phyloP scores from a whole-genome alignment of 305 asterid genomes.

The Fraxinus platypoda region DNA sequence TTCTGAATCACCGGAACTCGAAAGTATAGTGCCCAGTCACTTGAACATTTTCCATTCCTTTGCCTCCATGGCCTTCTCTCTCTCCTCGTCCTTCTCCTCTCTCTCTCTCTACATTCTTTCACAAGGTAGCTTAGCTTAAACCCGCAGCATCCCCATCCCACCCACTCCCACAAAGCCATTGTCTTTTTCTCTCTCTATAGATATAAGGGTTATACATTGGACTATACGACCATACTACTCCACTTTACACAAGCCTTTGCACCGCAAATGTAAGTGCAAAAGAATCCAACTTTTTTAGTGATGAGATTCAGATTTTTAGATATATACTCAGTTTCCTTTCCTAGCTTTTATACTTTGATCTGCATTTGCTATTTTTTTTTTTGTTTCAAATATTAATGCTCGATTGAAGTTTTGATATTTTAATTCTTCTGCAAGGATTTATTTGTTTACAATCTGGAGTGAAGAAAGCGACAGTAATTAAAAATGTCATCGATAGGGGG shows the following conservation, averaged over 20 bases:
- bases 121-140: conserved; percentile 55
- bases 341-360: not conserved
- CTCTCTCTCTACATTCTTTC: conserved; percentile 30
- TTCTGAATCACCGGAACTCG: not conserved
- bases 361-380: not conserved
- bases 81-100: not conserved
- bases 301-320: not conserved
- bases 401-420: conserved; percentile 1
- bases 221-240: not conserved
- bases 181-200: conserved; percentile 21
- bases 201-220: conserved; percentile 44
- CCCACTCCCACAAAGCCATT: conserved; percentile 10
- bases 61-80: conserved; percentile 26
- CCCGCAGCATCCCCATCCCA: conserved; percentile 29
- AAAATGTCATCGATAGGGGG: conserved; percentile 77
- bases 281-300: conserved; percentile 5
- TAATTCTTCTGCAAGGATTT: conserved; percentile 17
- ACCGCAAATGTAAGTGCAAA: conserved; percentile 8
- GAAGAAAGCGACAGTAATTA: conserved; percentile 22
- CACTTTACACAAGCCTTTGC: not conserved
- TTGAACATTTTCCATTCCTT: conserved; percentile 20
- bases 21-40: not conserved
- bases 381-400: not conserved
- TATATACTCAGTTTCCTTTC: not conserved
- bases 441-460: conserved; percentile 20